Percentiles rank a stretch among this genome's conserved stretches.
Evolutionary conservation across 352 stramenopile genomes (phyloP).

Genomic region (Phytophthora sp.): DNA sequence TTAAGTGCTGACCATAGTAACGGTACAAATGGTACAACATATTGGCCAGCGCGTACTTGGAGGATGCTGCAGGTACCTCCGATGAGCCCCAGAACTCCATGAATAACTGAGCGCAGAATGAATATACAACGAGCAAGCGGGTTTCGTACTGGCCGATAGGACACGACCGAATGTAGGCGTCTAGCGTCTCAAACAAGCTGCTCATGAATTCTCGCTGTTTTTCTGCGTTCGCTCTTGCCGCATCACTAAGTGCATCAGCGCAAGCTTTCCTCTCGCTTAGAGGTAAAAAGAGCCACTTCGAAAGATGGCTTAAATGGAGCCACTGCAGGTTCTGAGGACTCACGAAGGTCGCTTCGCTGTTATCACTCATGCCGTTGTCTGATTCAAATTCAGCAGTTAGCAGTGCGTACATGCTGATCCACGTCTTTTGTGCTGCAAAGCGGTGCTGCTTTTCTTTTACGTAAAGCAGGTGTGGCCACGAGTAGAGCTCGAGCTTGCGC

Average conservation of each 20-base stretch:
- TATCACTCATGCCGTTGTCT: slow-evolving; percentile 32
- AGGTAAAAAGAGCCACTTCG: slow-evolving; percentile 66
- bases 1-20: slow-evolving; percentile 95
- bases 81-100: slow-evolving; percentile 69
- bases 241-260: slow-evolving; percentile 16
- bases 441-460: slow-evolving; percentile 87
- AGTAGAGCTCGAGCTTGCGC: slow-evolving; percentile 98
- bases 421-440: slow-evolving; percentile 78
- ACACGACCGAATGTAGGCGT: slow-evolving; percentile 91
- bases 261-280: slow-evolving; percentile 23
- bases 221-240: slow-evolving; percentile 23
- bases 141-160: slow-evolving; percentile 92
- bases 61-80: slow-evolving; percentile 14
- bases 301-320: slow-evolving; percentile 68
- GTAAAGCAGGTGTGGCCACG: slow-evolving; percentile 95
- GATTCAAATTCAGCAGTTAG: slow-evolving; percentile 81
- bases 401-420: slow-evolving; percentile 90
- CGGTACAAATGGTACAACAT: slow-evolving; percentile 94
- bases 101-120: slow-evolving; percentile 86
- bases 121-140: slow-evolving; percentile 89
- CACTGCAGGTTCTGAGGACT: slow-evolving; percentile 52
- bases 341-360: not conserved
- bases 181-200: slow-evolving; percentile 89
- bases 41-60: slow-evolving; percentile 73
- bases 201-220: slow-evolving; percentile 75